phyloP scores from a whole-genome alignment of 2,329 filamentous ascomycete genomes.

The Fusarium sp. region DNA sequence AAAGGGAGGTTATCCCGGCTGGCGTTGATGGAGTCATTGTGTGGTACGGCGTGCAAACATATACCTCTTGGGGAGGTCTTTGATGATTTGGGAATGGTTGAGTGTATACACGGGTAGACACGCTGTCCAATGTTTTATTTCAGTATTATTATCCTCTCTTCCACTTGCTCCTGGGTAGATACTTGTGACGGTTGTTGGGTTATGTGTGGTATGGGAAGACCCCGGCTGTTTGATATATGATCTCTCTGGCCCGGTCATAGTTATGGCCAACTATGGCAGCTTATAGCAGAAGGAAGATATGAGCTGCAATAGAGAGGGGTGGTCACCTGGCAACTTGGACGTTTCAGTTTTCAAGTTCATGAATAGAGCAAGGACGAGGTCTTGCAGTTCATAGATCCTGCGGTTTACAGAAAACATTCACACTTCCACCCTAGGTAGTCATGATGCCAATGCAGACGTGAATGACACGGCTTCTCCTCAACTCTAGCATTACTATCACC shows the following conservation, averaged over 20 bases:
- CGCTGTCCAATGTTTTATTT: conserved; percentile 12
- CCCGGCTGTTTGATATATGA: background rate
- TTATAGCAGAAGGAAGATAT: background rate
- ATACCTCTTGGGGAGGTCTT: conserved; percentile 24
- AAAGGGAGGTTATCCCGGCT: conserved; percentile 15
- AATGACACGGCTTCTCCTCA: background rate
- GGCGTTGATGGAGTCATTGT: conserved; percentile 43
- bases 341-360: background rate
- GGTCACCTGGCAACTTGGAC: background rate
- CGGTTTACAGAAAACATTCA: background rate
- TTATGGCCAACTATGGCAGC: background rate
- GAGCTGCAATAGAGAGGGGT: background rate
- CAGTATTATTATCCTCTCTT: background rate
- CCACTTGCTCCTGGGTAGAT: background rate
- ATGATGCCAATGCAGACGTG: background rate
- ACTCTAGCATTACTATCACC: background rate
- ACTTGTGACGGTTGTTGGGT: background rate
- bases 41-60: conserved; percentile 22
- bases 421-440: background rate
- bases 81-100: conserved; percentile 8
- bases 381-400: background rate
- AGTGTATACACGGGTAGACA: conserved; percentile 21
- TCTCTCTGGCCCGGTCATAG: background rate
- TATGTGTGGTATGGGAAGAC: background rate
- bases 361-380: background rate